A percentile compares a stretch with the other conserved stretches of the same genome.
phyloP scores from a whole-genome alignment of 441 rosid genomes.

The Brassica balearica region DNA sequence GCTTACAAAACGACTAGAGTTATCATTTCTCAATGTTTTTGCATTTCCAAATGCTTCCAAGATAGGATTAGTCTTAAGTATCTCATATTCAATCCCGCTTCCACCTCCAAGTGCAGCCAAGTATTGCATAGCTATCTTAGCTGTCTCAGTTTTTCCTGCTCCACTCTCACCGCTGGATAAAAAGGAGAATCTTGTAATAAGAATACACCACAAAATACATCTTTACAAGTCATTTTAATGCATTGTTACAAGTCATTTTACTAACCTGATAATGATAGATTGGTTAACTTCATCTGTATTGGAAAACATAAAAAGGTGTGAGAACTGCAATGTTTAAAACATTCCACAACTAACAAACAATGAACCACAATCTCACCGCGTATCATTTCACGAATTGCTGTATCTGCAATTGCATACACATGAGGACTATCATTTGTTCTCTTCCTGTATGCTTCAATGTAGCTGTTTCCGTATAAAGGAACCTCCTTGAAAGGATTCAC shows the following conservation, averaged over 20 bases:
- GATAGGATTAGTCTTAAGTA: slow-evolving; percentile 94
- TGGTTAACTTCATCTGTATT: slow-evolving; percentile 97
- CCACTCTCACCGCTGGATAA: slow-evolving; percentile 95
- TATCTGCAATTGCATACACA: slow-evolving; percentile 96
- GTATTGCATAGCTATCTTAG: slow-evolving; percentile 99
- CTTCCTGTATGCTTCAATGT: slow-evolving; percentile 83
- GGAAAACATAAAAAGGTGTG: slow-evolving; percentile 44
- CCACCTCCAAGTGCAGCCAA: slow-evolving; percentile 99
- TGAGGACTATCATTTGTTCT: slow-evolving; percentile 85
- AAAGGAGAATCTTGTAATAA: slow-evolving; percentile 34
- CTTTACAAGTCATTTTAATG: background rate
- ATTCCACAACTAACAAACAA: background rate
- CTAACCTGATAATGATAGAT: slow-evolving; percentile 98
- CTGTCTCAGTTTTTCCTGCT: slow-evolving; percentile 99
- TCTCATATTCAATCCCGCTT: slow-evolving; percentile 97
- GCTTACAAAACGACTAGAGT: slow-evolving; percentile 99
- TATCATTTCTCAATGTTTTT: slow-evolving; percentile 92
- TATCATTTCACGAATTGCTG: slow-evolving; percentile 97
- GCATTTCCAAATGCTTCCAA: slow-evolving; percentile 99
- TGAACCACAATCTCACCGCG: slow-evolving; percentile 62
- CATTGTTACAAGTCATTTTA: slow-evolving; percentile 5
- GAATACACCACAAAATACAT: slow-evolving; percentile 18
- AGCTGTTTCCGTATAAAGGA: slow-evolving; percentile 78
- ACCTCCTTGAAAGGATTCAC: slow-evolving; percentile 96
- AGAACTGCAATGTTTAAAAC: slow-evolving; percentile 24